Evolutionary conservation across 2,329 filamentous ascomycete genomes (phyloP), one percentile per base, ranked within the genome.

Genomic region (Penicillium crustosum): DNA sequence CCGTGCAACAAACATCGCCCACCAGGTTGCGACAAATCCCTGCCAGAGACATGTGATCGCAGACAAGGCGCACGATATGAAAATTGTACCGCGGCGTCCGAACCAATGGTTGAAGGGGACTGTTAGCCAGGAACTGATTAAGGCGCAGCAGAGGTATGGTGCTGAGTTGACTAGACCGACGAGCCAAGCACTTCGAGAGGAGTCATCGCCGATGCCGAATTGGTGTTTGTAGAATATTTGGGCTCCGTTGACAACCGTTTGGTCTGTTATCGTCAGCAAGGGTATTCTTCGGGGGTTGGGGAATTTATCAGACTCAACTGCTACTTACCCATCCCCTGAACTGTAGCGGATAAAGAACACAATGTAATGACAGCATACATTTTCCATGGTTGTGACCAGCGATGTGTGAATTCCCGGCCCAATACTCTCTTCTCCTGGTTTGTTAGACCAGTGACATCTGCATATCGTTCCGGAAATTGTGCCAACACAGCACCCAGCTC

Each of bases 61-160:
- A n/a, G 87, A 89, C 69, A 93, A 87, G 61, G 89, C 83, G 45
- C 88, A 90, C 6, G 89, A 86, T 56, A 90, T 77, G 73, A 91
- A 93, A 61, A 93, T 92, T 19, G 87, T 90, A 13, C 89, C 88
- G 2, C 88, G 82, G 49, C 89, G 84, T 13, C 89, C 89, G 61
- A 91, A 87, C 59, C 69, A 77, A 55, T 86, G 83, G 74, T 91
- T 91, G 72, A 91, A 82, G 1, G 89, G 89, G 38, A 87, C 85
- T 0, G 87, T 90, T 47, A 88, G 77, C 89, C 89, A 91, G 73
- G 88, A 91, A 21, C 88, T 87, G 48, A 88, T 72, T 43, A 90
- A 74, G 4, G 87, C 86, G 63, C 86, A 90, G 74, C 85, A 85
- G 23, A 90, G 80, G 55, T 81, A 81, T 1, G 79, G 79, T 2